Conservation (phyloP, 306 rosid genomes). For the Delonix regia region DNA sequence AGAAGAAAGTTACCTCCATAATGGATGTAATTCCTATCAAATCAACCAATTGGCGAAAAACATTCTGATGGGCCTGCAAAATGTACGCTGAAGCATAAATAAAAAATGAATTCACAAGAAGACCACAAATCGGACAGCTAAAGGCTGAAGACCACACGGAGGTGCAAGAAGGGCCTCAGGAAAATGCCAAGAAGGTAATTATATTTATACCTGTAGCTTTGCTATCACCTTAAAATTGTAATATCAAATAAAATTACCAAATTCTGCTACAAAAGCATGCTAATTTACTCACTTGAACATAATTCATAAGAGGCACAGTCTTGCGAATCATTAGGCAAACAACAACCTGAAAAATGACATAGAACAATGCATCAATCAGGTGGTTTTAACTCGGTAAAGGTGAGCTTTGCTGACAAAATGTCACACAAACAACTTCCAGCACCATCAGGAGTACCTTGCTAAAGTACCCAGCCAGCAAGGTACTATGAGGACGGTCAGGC, state of each 20-base stretch:
- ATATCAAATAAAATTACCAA: constrained; percentile 27
- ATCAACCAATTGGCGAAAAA: constrained; percentile 86
- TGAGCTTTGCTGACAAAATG: constrained; percentile 10
- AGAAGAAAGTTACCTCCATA: constrained; percentile 76
- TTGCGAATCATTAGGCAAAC: constrained; percentile 95
- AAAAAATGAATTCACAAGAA: constrained; percentile 22
- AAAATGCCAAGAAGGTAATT: constrained; percentile 9
- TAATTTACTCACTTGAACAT: constrained; percentile 75
- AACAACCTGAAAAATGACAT: constrained; percentile 65
- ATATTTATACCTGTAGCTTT: constrained; percentile 1
- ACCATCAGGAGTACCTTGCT: constrained; percentile 68
- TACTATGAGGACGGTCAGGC: constrained; percentile 77
- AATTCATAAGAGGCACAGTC: constrained; percentile 92
- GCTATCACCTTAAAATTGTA: not conserved
- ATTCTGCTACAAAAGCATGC: not conserved
- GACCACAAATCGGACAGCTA: constrained; percentile 11
- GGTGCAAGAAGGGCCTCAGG: no score
- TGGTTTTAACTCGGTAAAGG: constrained; percentile 18
- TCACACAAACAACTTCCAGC: constrained; percentile 29
- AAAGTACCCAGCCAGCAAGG: constrained; percentile 92
- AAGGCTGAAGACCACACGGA: no score
- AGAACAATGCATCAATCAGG: constrained; percentile 28
- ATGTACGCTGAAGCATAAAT: constrained; percentile 33
- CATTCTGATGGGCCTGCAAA: constrained; percentile 91
- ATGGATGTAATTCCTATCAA: constrained; percentile 97